Percentiles rank a stretch among this genome's conserved stretches.
These are phyloP conservation scores for Agrostemma githago DNA, from an alignment of 148 eudicot species.

Conservation along the genomic window DNA sequence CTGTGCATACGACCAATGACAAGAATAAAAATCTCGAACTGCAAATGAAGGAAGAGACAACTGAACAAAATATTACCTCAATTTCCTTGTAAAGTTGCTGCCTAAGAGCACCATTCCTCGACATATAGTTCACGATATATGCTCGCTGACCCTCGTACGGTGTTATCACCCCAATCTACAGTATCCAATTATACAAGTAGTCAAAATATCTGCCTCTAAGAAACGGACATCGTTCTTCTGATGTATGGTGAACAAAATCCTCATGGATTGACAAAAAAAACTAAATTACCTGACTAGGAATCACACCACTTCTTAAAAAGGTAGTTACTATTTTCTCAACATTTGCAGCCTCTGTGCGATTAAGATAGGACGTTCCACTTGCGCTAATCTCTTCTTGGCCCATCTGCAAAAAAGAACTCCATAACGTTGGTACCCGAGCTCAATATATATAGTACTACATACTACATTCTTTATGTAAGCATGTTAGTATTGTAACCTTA, in stretches of 20 bases:
- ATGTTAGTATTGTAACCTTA: not conserved
- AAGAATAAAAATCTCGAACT: not conserved
- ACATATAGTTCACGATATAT: conserved; percentile 95
- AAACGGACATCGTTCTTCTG: not conserved
- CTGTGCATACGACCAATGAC: conserved; percentile 30
- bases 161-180: conserved; percentile 95
- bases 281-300: conserved; percentile 80
- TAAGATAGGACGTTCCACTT: conserved; percentile 97
- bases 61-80: conserved; percentile 44
- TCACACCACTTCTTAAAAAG: conserved; percentile 91
- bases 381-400: conserved; percentile 99
- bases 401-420: conserved; percentile 43
- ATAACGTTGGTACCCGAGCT: not conserved
- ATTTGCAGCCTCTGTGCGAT: conserved; percentile 97
- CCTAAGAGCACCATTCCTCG: conserved; percentile 93
- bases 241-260: not conserved
- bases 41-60: not conserved
- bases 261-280: not conserved
- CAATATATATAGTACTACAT: not conserved
- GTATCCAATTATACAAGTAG: not conserved
- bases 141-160: conserved; percentile 99
- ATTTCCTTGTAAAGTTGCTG: conserved; percentile 99
- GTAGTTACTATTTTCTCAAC: conserved; percentile 98
- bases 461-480: not conserved
- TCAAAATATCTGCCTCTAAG: not conserved